phyloP scores from a whole-genome alignment of 345 rosid species.

The Acer campestre region DNA sequence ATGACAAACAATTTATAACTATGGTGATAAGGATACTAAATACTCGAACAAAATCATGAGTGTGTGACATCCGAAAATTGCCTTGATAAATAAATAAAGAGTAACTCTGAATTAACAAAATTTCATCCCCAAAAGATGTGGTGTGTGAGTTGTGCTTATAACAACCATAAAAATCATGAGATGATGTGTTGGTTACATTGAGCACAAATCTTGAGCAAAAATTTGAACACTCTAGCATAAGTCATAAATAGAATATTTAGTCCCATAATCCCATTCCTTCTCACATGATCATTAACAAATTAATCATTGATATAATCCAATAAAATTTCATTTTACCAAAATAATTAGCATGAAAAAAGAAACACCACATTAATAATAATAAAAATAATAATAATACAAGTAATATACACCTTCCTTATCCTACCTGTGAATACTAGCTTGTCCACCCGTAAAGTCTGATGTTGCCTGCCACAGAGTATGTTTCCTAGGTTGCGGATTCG shows the following conservation, averaged over 20 bases:
- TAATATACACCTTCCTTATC: slow-evolving; percentile 6
- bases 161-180: background rate
- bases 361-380: background rate
- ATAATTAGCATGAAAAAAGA: background rate
- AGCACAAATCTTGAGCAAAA: background rate
- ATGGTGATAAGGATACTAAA: background rate
- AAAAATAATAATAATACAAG: background rate
- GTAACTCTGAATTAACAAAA: background rate
- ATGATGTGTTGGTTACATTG: background rate
- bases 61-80: background rate
- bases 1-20: background rate
- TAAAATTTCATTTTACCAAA: background rate
- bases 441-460: slow-evolving; percentile 70
- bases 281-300: background rate
- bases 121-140: background rate
- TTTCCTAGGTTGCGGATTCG: slow-evolving; percentile 77
- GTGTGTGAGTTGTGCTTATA: background rate
- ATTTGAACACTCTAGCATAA: background rate
- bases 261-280: background rate
- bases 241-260: background rate
- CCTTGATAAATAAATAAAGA: background rate
- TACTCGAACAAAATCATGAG: background rate
- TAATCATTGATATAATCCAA: background rate
- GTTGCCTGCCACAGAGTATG: slow-evolving; percentile 82
- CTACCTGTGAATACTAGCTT: slow-evolving; percentile 66